Evolutionary conservation across 225 moss, liverwort and hornwort species (phyloP).

Genomic region (Polytrichum formosum): DNA sequence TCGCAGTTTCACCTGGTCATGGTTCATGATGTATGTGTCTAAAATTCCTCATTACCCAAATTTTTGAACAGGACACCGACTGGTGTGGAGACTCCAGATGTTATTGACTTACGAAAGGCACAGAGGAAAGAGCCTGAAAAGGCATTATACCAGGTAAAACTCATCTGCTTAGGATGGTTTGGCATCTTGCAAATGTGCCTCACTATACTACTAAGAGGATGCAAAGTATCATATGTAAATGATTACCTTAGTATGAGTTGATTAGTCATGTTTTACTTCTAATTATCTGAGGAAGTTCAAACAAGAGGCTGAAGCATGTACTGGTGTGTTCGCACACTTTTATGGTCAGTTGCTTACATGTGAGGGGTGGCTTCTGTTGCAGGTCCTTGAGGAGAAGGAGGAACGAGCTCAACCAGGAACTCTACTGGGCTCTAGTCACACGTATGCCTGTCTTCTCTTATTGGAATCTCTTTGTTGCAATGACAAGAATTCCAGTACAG

Average conservation of each 20-base stretch:
- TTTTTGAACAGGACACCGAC: constrained; percentile 74
- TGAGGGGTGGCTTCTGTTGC: constrained; percentile 5
- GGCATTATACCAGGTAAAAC: constrained; percentile 77
- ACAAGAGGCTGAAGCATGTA: no score
- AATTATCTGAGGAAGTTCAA: no score
- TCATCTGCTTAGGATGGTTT: background rate
- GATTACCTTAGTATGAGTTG: no score
- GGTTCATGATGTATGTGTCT: no score
- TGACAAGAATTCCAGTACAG: no score
- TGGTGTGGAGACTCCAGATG: constrained; percentile 99
- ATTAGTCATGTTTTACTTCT: no score
- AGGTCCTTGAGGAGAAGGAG: constrained; percentile 95
- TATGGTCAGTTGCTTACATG: background rate
- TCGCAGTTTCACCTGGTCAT: no score
- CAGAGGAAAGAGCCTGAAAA: constrained; percentile 98
- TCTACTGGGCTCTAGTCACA: constrained; percentile 83
- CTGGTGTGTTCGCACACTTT: no score
- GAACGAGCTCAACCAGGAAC: constrained; percentile 88
- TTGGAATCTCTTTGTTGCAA: background rate
- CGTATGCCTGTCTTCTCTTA: constrained; percentile 44
- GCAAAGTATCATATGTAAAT: no score
- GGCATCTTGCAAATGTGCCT: background rate
- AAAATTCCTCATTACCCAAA: no score
- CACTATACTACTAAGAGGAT: no score
- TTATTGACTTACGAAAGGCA: constrained; percentile 97